These are phyloP conservation scores for Hibiscus trionum DNA, from an alignment of 345 rosid genomes.

Conservation along the genomic window DNA sequence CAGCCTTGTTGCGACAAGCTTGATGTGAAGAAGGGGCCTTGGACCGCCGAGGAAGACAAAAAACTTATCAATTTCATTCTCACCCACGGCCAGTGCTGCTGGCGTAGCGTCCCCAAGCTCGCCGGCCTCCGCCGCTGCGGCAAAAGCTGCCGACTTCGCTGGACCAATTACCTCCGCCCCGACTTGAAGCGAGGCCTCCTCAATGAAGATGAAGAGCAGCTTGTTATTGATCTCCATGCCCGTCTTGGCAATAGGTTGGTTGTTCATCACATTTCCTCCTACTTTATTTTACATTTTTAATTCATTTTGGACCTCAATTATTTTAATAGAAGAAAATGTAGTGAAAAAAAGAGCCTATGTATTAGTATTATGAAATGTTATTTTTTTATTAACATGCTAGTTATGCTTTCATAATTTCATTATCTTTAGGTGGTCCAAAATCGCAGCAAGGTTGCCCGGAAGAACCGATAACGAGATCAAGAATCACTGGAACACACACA, in stretches of 20 bases:
- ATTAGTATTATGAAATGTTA: background rate
- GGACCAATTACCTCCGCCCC: conserved; percentile 79
- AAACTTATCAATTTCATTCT: conserved; percentile 53
- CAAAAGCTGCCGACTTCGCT: conserved; percentile 76
- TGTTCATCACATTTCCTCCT: background rate
- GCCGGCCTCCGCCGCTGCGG: conserved; percentile 76
- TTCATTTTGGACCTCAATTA: too few relatives aligned
- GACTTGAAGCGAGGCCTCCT: conserved; percentile 69
- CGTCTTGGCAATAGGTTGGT: conserved; percentile 61
- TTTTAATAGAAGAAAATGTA: too few relatives aligned
- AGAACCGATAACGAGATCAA: conserved; percentile 88
- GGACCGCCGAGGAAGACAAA: conserved; percentile 67
- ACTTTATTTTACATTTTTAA: background rate
- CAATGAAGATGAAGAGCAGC: conserved; percentile 47
- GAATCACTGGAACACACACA: conserved; percentile 79
- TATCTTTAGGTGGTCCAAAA: conserved; percentile 70
- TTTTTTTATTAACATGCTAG: background rate
- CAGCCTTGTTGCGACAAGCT: conserved; percentile 66
- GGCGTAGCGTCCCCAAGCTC: conserved; percentile 69
- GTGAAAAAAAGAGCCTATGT: background rate
- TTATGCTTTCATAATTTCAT: background rate
- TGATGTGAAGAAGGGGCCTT: conserved; percentile 68
- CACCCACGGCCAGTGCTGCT: conserved; percentile 63
- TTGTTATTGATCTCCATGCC: conserved; percentile 69
- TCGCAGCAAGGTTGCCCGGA: conserved; percentile 67